Evolutionary conservation across 345 rosid genomes (phyloP).

Genomic region (Corymbia maculata): DNA sequence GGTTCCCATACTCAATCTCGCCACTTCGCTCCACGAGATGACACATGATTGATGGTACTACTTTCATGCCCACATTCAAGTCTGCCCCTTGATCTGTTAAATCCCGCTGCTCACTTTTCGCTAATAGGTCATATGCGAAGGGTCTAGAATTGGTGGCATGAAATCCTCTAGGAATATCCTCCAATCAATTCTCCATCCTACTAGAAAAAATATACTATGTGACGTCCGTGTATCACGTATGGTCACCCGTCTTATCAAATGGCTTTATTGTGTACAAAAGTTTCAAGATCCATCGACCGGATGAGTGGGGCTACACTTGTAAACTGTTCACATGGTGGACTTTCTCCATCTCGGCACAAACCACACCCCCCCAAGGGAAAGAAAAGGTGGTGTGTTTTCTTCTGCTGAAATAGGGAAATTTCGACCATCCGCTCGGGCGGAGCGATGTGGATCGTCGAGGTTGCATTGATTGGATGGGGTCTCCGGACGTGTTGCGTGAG

Average conservation of each 20-base stretch:
- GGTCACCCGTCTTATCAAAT: neutral
- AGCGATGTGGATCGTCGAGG: neutral
- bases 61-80: neutral
- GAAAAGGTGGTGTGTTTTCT: neutral
- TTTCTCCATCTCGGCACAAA: neutral
- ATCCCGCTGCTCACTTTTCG: neutral
- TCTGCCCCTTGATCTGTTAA: neutral
- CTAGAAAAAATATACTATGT: neutral
- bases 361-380: neutral
- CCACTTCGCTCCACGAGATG: neutral
- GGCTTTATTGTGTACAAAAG: neutral
- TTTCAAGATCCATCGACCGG: neutral
- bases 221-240: neutral
- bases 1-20: neutral
- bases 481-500: neutral
- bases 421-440: neutral
- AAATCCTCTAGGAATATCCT: neutral
- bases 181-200: neutral
- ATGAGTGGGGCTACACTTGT: neutral
- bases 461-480: neutral
- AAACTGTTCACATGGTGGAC: neutral
- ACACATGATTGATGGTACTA: neutral
- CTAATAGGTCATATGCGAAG: neutral
- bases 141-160: neutral
- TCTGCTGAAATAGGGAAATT: neutral